Evolutionary conservation across 176 grass and related monocot genomes (phyloP).

Genomic region (Pontederia crassipes): DNA sequence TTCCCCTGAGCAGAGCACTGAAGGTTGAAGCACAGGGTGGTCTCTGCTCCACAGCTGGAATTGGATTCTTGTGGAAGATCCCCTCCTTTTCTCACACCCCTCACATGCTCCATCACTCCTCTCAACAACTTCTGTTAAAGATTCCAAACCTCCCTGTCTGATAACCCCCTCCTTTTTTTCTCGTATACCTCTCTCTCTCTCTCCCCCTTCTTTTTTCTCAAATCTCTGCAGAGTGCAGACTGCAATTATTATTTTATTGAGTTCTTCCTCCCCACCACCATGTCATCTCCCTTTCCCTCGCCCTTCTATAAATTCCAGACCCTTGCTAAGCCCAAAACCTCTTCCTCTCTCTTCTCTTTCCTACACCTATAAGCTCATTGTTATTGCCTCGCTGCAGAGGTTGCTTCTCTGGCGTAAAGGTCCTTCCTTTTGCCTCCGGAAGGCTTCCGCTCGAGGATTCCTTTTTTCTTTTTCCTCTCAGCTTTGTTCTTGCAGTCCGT

Average conservation of each 20-base stretch:
- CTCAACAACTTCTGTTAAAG: not conserved
- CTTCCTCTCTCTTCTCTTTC: not conserved
- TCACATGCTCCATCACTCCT: conserved; percentile 15
- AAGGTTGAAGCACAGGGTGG: too few relatives aligned
- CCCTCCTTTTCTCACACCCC: not conserved
- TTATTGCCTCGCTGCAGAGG: not conserved
- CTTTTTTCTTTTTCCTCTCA: not conserved
- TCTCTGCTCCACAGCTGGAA: conserved; percentile 16
- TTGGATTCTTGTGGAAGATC: not conserved
- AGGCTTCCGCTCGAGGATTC: not conserved
- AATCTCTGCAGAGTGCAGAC: not conserved
- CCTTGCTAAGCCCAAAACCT: not conserved
- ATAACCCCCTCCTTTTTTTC: not conserved
- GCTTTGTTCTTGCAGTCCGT: not conserved
- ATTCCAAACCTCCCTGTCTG: not conserved
- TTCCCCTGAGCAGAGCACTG: too few relatives aligned
- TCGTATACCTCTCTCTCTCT: not conserved
- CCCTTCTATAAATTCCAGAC: conserved; percentile 10
- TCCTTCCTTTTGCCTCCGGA: not conserved
- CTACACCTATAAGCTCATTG: not conserved
- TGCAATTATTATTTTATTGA: not conserved
- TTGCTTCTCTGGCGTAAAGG: not conserved
- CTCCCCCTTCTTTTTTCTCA: not conserved
- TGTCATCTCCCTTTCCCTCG: not conserved
- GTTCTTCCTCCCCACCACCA: not conserved